Percentiles rank a stretch among this genome's conserved stretches.
These are phyloP conservation scores for Berberis vulgaris DNA, from an alignment of 164 flowering plant genomes.

Conservation along the genomic window DNA sequence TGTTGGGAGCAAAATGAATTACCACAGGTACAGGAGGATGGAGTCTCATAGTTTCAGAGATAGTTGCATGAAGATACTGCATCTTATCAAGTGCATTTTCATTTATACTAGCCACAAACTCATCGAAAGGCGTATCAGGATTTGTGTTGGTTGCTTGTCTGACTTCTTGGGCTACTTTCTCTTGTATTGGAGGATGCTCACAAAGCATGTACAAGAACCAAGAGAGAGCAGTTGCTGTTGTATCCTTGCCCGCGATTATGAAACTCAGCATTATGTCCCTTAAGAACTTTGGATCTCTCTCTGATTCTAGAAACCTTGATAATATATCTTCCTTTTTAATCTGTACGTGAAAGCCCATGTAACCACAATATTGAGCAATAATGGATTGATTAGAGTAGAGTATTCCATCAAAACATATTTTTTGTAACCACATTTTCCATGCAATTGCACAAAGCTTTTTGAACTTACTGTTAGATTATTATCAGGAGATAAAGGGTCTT, in stretches of 20 bases:
- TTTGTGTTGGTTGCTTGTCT: neutral
- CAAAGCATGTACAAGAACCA: neutral
- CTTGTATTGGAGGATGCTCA: neutral
- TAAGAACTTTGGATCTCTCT: too few relatives aligned
- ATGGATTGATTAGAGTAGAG: too few relatives aligned
- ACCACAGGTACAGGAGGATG: neutral
- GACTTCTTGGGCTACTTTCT: neutral
- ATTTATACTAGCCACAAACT: neutral
- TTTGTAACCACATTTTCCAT: too few relatives aligned
- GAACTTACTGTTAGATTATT: neutral
- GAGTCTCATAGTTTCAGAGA: neutral
- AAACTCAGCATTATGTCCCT: too few relatives aligned
- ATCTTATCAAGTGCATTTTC: neutral
- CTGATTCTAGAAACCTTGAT: too few relatives aligned
- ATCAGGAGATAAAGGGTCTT: neutral
- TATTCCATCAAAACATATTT: too few relatives aligned
- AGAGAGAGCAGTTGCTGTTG: neutral
- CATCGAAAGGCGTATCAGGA: neutral
- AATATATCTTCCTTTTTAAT: too few relatives aligned
- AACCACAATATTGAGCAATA: too few relatives aligned
- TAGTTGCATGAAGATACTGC: neutral
- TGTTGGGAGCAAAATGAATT: neutral
- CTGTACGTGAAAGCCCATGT: too few relatives aligned
- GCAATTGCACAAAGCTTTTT: too few relatives aligned
- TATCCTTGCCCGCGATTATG: neutral